Percentiles rank a stretch among this genome's conserved stretches.
Conservation (phyloP, 2,329 filamentous ascomycete genomes). For the Aspergillus jensenii region DNA sequence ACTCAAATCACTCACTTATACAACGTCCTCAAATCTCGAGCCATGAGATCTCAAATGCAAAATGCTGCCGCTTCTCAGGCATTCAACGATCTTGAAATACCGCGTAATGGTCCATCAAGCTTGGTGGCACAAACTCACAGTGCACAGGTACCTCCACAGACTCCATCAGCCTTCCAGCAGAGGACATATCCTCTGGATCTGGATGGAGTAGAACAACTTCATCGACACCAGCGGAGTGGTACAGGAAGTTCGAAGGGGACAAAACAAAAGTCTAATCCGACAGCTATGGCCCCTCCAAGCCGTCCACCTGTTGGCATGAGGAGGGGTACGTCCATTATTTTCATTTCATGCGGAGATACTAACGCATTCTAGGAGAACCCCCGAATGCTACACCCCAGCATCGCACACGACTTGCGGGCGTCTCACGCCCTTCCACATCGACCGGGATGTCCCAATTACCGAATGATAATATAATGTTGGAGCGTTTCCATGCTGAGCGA, state of each 20-base stretch:
- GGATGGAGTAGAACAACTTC: constrained; percentile 36
- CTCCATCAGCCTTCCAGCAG: constrained; percentile 22
- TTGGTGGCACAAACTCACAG: constrained; percentile 12
- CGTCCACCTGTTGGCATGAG: constrained; percentile 20
- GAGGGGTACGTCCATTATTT: constrained; percentile 21
- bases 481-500: constrained; percentile 22
- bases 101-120: constrained; percentile 17
- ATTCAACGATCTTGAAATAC: constrained; percentile 36
- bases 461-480: constrained; percentile 21
- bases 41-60: constrained; percentile 55
- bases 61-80: constrained; percentile 53
- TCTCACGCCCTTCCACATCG: constrained; percentile 20
- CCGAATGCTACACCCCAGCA: constrained; percentile 23
- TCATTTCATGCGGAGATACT: background rate
- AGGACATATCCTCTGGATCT: constrained; percentile 22
- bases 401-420: constrained; percentile 27
- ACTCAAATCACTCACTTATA: constrained; percentile 66
- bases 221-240: constrained; percentile 41
- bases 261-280: constrained; percentile 21
- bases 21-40: constrained; percentile 55
- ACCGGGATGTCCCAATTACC: constrained; percentile 25
- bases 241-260: constrained; percentile 36
- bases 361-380: constrained; percentile 9
- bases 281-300: constrained; percentile 34
- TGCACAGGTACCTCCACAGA: constrained; percentile 24